Percentiles rank a stretch among this genome's conserved stretches.
Evolutionary conservation across 192 early-diverging fungal genomes (phyloP).

Genomic region (Coemansia sp.): DNA sequence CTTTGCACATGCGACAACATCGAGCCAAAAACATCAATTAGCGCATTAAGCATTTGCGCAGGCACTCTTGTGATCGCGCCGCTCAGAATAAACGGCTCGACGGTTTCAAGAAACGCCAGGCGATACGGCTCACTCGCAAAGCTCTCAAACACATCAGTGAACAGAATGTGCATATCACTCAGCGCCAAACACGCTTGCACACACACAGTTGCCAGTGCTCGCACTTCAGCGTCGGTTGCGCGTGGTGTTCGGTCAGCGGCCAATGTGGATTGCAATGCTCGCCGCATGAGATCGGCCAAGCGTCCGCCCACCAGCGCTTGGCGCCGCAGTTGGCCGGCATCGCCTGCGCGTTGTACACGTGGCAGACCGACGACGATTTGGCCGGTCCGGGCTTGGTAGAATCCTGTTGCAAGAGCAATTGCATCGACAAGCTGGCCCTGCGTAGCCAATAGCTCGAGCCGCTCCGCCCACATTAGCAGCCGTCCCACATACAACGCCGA

Average conservation of each 20-base stretch:
- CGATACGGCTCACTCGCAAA: conserved; percentile 7
- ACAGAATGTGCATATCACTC: conserved; percentile 20
- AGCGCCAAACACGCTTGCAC: conserved; percentile 40
- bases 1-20: conserved; percentile 27
- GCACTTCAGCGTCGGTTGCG: neutral
- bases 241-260: neutral
- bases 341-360: conserved; percentile 9
- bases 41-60: conserved; percentile 43
- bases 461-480: conserved; percentile 49
- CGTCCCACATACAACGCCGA: conserved; percentile 36
- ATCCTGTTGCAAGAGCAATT: conserved; percentile 44
- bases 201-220: conserved; percentile 33
- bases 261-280: conserved; percentile 19
- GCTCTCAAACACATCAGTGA: conserved; percentile 45
- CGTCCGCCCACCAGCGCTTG: conserved; percentile 30
- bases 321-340: conserved; percentile 14
- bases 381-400: conserved; percentile 42
- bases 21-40: conserved; percentile 31
- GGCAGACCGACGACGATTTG: conserved; percentile 50
- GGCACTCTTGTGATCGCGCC: conserved; percentile 30
- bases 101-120: conserved; percentile 24
- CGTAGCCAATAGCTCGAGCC: conserved; percentile 35
- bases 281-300: conserved; percentile 35
- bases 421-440: conserved; percentile 32
- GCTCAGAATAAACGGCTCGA: conserved; percentile 50